Evolutionary conservation across 2,329 filamentous ascomycete genomes (phyloP).

Genomic region (Botrytis hyacinthi): DNA sequence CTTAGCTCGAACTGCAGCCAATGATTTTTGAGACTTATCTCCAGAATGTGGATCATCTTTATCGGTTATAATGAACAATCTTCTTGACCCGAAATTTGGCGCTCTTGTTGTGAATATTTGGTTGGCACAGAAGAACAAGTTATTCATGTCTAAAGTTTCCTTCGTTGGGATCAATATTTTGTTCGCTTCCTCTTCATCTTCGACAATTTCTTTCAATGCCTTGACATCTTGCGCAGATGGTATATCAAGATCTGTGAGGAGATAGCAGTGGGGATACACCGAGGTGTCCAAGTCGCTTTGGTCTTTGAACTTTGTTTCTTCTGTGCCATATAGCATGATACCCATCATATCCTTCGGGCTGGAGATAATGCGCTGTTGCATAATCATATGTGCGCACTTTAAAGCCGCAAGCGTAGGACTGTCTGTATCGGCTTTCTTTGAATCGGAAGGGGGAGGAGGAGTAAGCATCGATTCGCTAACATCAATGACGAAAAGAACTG

Average conservation of each 20-base stretch:
- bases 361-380: constrained; percentile 98
- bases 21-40: constrained; percentile 69
- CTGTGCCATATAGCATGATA: constrained; percentile 85
- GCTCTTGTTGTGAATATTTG: constrained; percentile 95
- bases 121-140: constrained; percentile 90
- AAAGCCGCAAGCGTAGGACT: constrained; percentile 79
- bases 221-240: constrained; percentile 87
- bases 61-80: constrained; percentile 95
- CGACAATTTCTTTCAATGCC: constrained; percentile 68
- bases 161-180: constrained; percentile 68
- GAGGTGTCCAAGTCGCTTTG: constrained; percentile 54
- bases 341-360: constrained; percentile 98
- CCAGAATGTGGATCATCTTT: constrained; percentile 79
- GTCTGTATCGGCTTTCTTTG: constrained; percentile 75
- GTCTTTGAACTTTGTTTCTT: constrained; percentile 75
- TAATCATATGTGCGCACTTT: constrained; percentile 90
- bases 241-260: constrained; percentile 83
- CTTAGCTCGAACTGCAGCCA: constrained; percentile 83
- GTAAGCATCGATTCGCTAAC: constrained; percentile 84
- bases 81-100: constrained; percentile 86
- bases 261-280: constrained; percentile 86
- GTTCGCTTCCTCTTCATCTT: constrained; percentile 71
- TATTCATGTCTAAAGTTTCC: constrained; percentile 76
- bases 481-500: constrained; percentile 95
- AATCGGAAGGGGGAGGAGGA: constrained; percentile 58